Evolutionary conservation across 768 basidiomycete genomes (phyloP), one percentile per base, ranked within the genome.

Genomic region (Daedalea quercina): DNA sequence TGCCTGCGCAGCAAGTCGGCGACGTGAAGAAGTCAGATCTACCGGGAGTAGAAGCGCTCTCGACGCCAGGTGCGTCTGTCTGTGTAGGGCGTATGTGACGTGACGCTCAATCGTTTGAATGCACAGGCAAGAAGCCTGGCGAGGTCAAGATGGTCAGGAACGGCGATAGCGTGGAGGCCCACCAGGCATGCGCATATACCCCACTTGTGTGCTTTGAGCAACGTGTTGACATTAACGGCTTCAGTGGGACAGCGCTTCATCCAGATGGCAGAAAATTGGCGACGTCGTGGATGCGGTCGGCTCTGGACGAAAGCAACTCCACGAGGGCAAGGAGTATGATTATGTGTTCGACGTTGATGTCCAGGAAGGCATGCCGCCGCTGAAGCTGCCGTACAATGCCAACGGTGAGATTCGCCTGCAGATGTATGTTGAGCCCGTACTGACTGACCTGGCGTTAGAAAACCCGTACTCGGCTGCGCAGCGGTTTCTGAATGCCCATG

Each of bases 271-370:
- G 67, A 95, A 94, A 66, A 83, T 98, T 31, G 96, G 96, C 22
- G 88, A 94, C 60, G 94, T 98, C 4, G 93, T 94, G 3, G 96
- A 96, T 63, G 94, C 94, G 19, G 88, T 95, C 48, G 90, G 94
- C 22, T 82, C 85, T 33, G 82, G 82, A n/a, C 78, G 92, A 53
- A 94, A 90, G 69, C 90, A 94, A 68, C 76, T 96, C n/a, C 87
- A 88, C 63, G 69, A 93, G 60, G 96, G 96, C 17, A 85, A 86
- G 64, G 95, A 98, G 70, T 99, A 94, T 64, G 96, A 99, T 70
- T 96, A 96, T 63, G 95, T 99, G n/a, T 97, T 98, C 63, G 94
- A 96, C 63, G 94, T 99, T 33, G 96, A 98, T 63, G 86, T 97
- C 24, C 79, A 91, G 63, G 95, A 96, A 54, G 94, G 94, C 2